A percentile compares a stretch with the other conserved stretches of the same genome.
These are phyloP conservation scores for Exophiala phaeomuriformis DNA, from an alignment of 2,329 filamentous ascomycete species.

Conservation along the genomic window DNA sequence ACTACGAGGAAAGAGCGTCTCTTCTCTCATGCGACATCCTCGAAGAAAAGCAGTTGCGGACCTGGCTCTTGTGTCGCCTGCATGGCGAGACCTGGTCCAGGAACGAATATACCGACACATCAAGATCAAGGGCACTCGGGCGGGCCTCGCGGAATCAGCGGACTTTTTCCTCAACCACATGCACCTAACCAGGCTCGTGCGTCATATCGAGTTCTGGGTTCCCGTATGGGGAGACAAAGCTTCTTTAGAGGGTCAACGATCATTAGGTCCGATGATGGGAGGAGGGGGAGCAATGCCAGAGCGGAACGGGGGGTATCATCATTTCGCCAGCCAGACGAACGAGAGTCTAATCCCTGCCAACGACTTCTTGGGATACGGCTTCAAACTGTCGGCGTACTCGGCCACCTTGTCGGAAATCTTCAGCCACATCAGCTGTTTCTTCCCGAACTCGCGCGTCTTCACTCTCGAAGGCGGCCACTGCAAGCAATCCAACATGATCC, in stretches of 20 bases:
- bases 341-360: conserved; percentile 36
- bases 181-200: conserved; percentile 58
- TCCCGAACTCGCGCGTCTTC: conserved; percentile 57
- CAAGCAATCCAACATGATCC: conserved; percentile 64
- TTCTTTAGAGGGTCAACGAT: conserved; percentile 9
- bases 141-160: conserved; percentile 54
- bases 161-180: conserved; percentile 53
- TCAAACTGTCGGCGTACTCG: conserved; percentile 57
- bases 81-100: conserved; percentile 64
- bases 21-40: conserved; percentile 55
- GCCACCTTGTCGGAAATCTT: conserved; percentile 65
- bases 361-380: conserved; percentile 49
- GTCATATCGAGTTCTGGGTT: conserved; percentile 70
- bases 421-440: conserved; percentile 51
- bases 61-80: conserved; percentile 50
- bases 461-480: conserved; percentile 71
- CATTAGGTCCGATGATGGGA: conserved; percentile 8
- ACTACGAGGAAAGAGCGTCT: conserved; percentile 54
- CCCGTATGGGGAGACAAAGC: conserved; percentile 58
- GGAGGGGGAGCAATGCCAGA: conserved; percentile 2
- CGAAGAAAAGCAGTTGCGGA: conserved; percentile 60
- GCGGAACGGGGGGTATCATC: conserved; percentile 10
- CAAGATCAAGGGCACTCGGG: conserved; percentile 63
- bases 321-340: conserved; percentile 13
- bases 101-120: conserved; percentile 67